Evolutionary conservation across 1,284 basidiomycete species (phyloP).

Genomic region (Malassezia obtusa): DNA sequence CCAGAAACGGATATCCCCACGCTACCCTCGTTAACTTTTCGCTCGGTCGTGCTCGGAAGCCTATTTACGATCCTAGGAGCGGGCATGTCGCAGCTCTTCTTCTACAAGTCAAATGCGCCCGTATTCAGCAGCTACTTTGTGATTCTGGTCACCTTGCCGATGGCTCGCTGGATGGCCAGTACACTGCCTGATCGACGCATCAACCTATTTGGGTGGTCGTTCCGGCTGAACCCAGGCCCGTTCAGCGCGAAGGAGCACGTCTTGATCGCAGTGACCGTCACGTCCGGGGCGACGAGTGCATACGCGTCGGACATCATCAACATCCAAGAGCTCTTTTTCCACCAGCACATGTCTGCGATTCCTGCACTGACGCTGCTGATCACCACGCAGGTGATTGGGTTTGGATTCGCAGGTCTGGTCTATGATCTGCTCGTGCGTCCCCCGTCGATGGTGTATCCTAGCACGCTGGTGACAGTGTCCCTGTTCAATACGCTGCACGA

Average conservation of each 20-base stretch:
- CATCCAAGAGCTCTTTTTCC: conserved; percentile 46
- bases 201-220: conserved; percentile 28
- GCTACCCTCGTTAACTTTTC: conserved; percentile 53
- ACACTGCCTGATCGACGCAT: conserved; percentile 37
- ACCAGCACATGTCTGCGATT: conserved; percentile 40
- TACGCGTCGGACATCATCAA: conserved; percentile 48
- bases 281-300: conserved; percentile 49
- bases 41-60: conserved; percentile 53
- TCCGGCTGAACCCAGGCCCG: conserved; percentile 52
- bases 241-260: conserved; percentile 52
- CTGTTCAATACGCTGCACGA: conserved; percentile 54
- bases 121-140: conserved; percentile 55
- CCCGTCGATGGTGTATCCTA: conserved; percentile 50
- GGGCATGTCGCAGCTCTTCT: conserved; percentile 44
- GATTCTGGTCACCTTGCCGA: conserved; percentile 51
- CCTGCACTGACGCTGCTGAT: conserved; percentile 39
- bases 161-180: conserved; percentile 50
- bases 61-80: conserved; percentile 54
- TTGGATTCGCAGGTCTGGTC: conserved; percentile 45
- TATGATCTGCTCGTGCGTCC: conserved; percentile 45
- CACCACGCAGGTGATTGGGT: conserved; percentile 45
- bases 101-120: conserved; percentile 47
- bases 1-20: conserved; percentile 54
- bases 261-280: conserved; percentile 51
- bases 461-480: conserved; percentile 51